Conservation (phyloP, 1,139 yeast species). For the Hanseniaspora uvarum region DNA sequence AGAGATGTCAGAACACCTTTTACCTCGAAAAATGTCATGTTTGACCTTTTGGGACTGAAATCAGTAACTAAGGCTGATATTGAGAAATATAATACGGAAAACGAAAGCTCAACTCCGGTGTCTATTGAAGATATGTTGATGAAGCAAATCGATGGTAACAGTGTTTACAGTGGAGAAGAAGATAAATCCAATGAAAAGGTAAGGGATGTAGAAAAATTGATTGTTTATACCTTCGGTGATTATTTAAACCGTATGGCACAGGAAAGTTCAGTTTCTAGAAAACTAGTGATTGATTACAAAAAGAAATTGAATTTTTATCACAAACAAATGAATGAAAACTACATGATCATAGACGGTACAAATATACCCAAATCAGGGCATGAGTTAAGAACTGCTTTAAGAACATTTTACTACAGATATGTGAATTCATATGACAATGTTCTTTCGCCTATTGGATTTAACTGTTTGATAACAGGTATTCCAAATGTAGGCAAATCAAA, state of each 20-base stretch:
- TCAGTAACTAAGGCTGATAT: constrained; percentile 38
- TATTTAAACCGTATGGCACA: constrained; percentile 20
- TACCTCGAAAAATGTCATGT: constrained; percentile 68
- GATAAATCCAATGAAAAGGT: neutral
- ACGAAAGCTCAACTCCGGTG: constrained; percentile 9
- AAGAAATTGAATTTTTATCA: constrained; percentile 40
- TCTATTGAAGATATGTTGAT: neutral
- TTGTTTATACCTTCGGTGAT: constrained; percentile 30
- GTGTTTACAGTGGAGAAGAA: neutral
- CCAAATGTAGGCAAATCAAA: constrained; percentile 99
- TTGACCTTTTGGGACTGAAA: constrained; percentile 47
- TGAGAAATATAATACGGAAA: constrained; percentile 35
- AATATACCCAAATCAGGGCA: constrained; percentile 40
- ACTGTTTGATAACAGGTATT: constrained; percentile 79
- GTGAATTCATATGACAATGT: constrained; percentile 36
- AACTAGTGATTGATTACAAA: constrained; percentile 17
- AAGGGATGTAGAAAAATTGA: constrained; percentile 20
- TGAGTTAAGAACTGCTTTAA: constrained; percentile 42
- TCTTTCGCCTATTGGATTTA: constrained; percentile 66
- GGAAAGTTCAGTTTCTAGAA: constrained; percentile 21
- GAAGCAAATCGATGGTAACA: neutral
- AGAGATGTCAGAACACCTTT: constrained; percentile 86
- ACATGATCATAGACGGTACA: constrained; percentile 53
- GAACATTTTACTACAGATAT: constrained; percentile 38
- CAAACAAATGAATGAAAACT: constrained; percentile 45